Base-by-base conservation (phyloP, 169 alveolate species). In the Plasmodium ovale region DNA sequence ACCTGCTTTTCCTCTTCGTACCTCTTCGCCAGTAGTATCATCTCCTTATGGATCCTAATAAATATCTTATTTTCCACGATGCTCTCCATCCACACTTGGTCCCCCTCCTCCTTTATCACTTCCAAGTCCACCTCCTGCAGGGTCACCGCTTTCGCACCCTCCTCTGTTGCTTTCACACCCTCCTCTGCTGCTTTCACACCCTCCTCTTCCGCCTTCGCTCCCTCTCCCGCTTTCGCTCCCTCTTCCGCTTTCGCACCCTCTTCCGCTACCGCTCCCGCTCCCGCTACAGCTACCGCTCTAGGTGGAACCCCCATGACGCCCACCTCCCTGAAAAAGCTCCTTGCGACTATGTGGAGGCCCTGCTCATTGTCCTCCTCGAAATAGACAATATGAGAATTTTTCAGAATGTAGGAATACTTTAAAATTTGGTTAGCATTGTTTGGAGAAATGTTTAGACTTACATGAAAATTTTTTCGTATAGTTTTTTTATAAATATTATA, bases 341-440 rank as follows among this genome's bases (percentile, higher is more conserved):
- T 65, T 9, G 90, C 49, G 19, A 82, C 65, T 16, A 82, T 42
- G 54, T 82, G 82, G n/a, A 82, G 49, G 0, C 90, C 90, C 23
- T 82, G 68, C 25, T 82, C 51, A 51, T 64, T 82, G 29, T 82
- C 82, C 37, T 82, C 90, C 39, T 82, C 90, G 27, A 82, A 82
- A 69, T 82, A 82, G 9, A 82, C 65, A 19, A 82, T 29, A 16
- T 70, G 49, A 0, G 90, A 82, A 12, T 82, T 82, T 56, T 82
- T 82, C 10, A 82, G 44, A 39, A 82, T 65, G 44, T 82, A 82
- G 3, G 90, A 82, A 42, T 65, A 82, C n/a, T 82, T 64, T 19
- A 65, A 49, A 29, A 82, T 33, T 23, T 31, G 33, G 19, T 82
- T 29, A 0, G 70, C 49, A 12, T 58, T 65, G 19, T 21, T 64